Conservation (phyloP, 441 rosid species). For the Erodium chrysanthum region DNA sequence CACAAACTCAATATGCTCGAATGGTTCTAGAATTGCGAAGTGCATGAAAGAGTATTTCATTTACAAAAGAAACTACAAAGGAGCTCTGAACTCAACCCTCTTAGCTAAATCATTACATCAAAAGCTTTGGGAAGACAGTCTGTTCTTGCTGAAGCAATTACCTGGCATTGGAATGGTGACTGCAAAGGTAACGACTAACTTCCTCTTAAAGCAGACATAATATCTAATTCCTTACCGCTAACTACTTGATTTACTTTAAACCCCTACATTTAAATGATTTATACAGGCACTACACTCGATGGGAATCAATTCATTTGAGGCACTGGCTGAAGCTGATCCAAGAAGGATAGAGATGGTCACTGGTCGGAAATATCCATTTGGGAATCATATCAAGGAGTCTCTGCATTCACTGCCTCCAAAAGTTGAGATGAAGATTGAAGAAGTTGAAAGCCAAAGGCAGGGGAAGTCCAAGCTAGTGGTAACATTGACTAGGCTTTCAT, state of each 20-base stretch:
- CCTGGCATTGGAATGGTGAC: constrained; percentile 99
- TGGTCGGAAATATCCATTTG: constrained; percentile 86
- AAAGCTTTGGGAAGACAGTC: constrained; percentile 95
- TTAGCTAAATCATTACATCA: constrained; percentile 85
- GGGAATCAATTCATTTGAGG: constrained; percentile 80
- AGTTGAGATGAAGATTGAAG: constrained; percentile 54
- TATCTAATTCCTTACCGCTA: background rate
- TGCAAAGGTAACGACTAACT: constrained; percentile 56
- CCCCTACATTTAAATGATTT: constrained; percentile 8
- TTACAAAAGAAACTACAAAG: constrained; percentile 70
- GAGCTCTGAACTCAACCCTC: constrained; percentile 58
- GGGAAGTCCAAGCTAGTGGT: constrained; percentile 49
- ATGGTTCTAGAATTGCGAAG: constrained; percentile 75
- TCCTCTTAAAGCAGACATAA: background rate
- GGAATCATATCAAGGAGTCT: constrained; percentile 93
- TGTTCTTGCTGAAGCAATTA: constrained; percentile 81
- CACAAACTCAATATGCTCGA: constrained; percentile 68
- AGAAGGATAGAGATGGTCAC: constrained; percentile 91
- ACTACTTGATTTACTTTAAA: background rate
- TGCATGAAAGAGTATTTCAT: constrained; percentile 92
- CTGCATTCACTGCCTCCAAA: constrained; percentile 75
- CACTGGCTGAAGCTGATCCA: constrained; percentile 86
- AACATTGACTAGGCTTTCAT: constrained; percentile 65
- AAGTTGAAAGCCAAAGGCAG: constrained; percentile 46
- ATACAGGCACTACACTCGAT: constrained; percentile 76